Evolutionary conservation across 2,329 filamentous ascomycete genomes (phyloP), one percentile per base, ranked within the genome.

Genomic region (Curvularia verruculosa): DNA sequence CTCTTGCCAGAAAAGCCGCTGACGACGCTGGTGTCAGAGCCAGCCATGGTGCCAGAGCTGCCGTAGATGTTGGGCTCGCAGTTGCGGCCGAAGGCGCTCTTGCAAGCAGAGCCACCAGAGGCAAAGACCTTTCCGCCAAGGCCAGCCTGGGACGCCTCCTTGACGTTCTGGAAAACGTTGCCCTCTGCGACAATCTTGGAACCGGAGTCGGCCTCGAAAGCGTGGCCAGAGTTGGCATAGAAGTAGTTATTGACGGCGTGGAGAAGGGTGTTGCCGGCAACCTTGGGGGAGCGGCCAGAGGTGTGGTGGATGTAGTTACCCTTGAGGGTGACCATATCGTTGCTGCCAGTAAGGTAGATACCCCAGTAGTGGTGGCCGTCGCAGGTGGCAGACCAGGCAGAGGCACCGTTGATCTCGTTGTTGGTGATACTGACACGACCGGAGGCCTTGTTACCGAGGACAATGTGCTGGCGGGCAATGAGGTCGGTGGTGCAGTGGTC

Each of bases 241-340:
- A 80, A 86, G 80, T 83, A 85, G 80, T 87, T 87, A 82, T 86
- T 87, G 70, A 85, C 83, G 40, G 82, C 83, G 73, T 87, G 85
- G 51, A 87, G 76, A 43, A 85, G 79, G 52, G 84, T 84, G 71
- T 83, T 83, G 19, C 78, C 79, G 53, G 74, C 77, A 21, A 87
- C 77, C 77, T 87, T 86, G 64, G 84, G 85, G 12, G 78, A 77
- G 51, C 85, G 84, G 54, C 85, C 85, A 12, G 79, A 82, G 47
- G 81, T 82, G 73, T 85, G 79, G 79, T 86, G 82, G 68, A 87
- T 78, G 77, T 86, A 86, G 80, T 87, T 87, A 63, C 79, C 79
- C 77, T 85, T 83, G 69, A 87, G 67, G 60, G 85, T 87, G 66
- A 87, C 78, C 58, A 82, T 66, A 68, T 87, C 85, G 69, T 74